Evolutionary conservation across 2,329 filamentous ascomycete species (phyloP).

Genomic region (Colletotrichum sp.): DNA sequence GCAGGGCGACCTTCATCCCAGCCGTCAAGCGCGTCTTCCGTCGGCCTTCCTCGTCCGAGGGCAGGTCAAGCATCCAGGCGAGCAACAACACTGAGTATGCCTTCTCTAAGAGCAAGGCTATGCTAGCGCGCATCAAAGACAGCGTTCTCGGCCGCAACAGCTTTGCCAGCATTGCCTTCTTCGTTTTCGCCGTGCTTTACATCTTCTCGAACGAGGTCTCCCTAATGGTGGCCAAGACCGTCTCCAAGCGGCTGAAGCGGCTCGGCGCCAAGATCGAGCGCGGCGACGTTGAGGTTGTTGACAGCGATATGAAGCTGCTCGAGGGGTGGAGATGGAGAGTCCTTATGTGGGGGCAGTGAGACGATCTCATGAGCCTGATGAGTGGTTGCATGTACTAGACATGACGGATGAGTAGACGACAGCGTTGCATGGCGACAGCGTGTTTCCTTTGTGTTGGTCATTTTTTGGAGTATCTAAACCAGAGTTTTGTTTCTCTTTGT

Average conservation of each 20-base stretch:
- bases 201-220: constrained; percentile 65
- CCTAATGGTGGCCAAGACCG: constrained; percentile 57
- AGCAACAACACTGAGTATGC: constrained; percentile 64
- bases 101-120: constrained; percentile 53
- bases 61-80: constrained; percentile 25
- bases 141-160: constrained; percentile 47
- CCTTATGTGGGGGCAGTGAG: constrained; percentile 45
- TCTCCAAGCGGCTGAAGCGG: constrained; percentile 53
- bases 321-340: constrained; percentile 64
- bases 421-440: not conserved
- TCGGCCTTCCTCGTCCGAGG: constrained; percentile 42
- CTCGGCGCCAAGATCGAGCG: constrained; percentile 52
- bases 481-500: not conserved
- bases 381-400: not conserved
- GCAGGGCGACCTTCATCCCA: constrained; percentile 57
- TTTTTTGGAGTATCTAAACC: not conserved
- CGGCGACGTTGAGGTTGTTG: constrained; percentile 48
- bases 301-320: constrained; percentile 54
- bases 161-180: constrained; percentile 55
- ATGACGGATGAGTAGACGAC: constrained; percentile 3
- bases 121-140: constrained; percentile 54
- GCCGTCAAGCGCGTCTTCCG: constrained; percentile 57
- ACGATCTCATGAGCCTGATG: not conserved
- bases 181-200: constrained; percentile 62
- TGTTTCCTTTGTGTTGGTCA: not conserved